phyloP scores from a whole-genome alignment of 148 eudicot genomes.

The Hydrangea macrophylla region DNA sequence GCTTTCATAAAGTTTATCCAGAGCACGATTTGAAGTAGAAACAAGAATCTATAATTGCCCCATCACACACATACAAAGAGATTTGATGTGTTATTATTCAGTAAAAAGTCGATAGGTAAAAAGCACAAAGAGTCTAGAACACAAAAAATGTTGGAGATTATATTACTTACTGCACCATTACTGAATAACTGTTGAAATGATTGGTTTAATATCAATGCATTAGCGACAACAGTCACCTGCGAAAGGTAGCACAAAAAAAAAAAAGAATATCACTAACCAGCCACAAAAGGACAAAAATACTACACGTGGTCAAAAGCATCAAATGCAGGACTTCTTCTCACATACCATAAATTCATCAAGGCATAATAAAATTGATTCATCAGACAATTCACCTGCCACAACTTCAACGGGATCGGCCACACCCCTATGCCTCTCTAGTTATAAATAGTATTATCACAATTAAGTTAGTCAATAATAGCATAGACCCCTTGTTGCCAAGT shows the following conservation, averaged over 20 bases:
- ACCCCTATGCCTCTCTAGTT: conserved; percentile 74
- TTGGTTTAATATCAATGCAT: conserved; percentile 84
- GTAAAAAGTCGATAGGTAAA: background rate
- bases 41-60: conserved; percentile 63
- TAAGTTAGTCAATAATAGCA: background rate
- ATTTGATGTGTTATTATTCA: background rate
- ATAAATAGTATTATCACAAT: conserved; percentile 13
- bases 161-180: conserved; percentile 69
- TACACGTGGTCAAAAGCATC: background rate
- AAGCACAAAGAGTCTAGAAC: background rate
- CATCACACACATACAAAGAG: conserved; percentile 5
- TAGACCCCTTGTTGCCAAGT: background rate
- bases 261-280: background rate
- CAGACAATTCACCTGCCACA: conserved; percentile 80
- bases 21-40: conserved; percentile 91
- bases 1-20: conserved; percentile 86
- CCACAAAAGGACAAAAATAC: background rate
- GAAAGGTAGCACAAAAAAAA: conserved; percentile 9
- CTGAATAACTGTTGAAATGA: conserved; percentile 69
- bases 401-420: conserved; percentile 89
- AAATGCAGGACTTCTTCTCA: background rate
- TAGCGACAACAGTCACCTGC: conserved; percentile 93
- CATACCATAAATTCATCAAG: conserved; percentile 84
- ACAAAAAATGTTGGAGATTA: background rate
- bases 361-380: conserved; percentile 82